Evolutionary conservation across 768 basidiomycete species (phyloP).

Genomic region (Amanita exitialis): DNA sequence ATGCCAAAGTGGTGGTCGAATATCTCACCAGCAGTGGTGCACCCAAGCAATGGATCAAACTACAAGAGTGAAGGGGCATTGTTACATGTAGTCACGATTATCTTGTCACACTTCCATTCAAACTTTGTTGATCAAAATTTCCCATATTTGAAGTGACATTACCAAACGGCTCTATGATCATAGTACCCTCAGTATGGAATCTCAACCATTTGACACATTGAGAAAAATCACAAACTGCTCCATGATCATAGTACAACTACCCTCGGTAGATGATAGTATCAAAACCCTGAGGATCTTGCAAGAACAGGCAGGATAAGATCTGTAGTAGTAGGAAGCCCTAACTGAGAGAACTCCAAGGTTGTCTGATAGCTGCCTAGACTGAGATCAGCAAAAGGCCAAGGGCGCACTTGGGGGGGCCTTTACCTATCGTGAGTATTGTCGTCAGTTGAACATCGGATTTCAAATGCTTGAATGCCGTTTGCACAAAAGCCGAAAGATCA

Average conservation of each 20-base stretch:
- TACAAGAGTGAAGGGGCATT: slow-evolving; percentile 27
- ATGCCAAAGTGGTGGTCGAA: slow-evolving; percentile 54
- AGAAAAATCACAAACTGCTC: no score
- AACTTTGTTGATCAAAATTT: no score
- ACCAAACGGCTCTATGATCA: no score
- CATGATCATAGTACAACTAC: no score
- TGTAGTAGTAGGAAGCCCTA: slow-evolving; percentile 43
- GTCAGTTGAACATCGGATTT: slow-evolving; percentile 49
- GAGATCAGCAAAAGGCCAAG: neutral
- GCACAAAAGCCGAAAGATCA: slow-evolving; percentile 49
- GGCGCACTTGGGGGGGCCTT: neutral
- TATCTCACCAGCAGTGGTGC: slow-evolving; percentile 62
- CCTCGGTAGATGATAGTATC: no score
- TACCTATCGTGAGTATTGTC: slow-evolving; percentile 49
- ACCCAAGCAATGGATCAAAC: slow-evolving; percentile 74
- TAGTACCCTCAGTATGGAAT: no score
- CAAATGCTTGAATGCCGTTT: slow-evolving; percentile 56
- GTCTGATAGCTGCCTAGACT: slow-evolving; percentile 51
- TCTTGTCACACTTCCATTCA: neutral
- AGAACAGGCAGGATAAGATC: slow-evolving; percentile 62
- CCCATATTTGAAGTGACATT: no score
- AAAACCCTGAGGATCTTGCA: slow-evolving; percentile 58
- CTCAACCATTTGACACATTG: no score
- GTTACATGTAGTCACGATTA: neutral
- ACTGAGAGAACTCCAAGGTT: slow-evolving; percentile 50